phyloP scores from a whole-genome alignment of 2,329 filamentous ascomycete species.

The Ascochyta pisi region DNA sequence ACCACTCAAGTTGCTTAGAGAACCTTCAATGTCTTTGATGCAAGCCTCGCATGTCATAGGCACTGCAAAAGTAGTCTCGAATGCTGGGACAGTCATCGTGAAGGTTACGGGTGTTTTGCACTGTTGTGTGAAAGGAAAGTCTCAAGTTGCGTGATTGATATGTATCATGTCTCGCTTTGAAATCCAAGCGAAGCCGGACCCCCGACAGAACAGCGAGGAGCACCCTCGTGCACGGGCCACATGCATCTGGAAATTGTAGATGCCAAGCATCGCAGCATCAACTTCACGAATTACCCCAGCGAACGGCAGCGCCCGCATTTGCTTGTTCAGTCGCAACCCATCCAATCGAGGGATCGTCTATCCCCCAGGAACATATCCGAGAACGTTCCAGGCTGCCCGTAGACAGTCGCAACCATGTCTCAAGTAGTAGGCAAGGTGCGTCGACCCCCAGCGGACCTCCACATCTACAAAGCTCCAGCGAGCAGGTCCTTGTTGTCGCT shows the following conservation, averaged over 20 bases:
- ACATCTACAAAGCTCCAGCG: constrained; percentile 8
- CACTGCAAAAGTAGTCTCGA: constrained; percentile 90
- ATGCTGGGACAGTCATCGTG: constrained; percentile 43
- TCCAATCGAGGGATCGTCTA: neutral
- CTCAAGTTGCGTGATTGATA: constrained; percentile 13
- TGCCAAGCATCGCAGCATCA: constrained; percentile 10
- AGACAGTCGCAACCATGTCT: constrained; percentile 65
- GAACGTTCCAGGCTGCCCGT: constrained; percentile 22
- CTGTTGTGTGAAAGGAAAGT: neutral
- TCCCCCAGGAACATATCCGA: neutral
- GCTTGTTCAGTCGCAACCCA: neutral
- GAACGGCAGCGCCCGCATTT: constrained; percentile 8
- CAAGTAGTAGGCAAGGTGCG: constrained; percentile 78
- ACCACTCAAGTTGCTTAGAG: constrained; percentile 76
- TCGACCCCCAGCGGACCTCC: constrained; percentile 33
- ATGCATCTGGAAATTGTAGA: constrained; percentile 8
- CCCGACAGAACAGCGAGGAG: constrained; percentile 7
- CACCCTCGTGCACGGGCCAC: neutral
- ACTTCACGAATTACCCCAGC: constrained; percentile 17
- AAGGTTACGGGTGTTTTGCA: neutral
- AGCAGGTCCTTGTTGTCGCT: neutral
- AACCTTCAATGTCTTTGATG: constrained; percentile 82
- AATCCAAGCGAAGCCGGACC: constrained; percentile 29
- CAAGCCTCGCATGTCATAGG: constrained; percentile 91
- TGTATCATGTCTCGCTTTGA: constrained; percentile 38